phyloP scores from a whole-genome alignment of 441 rosid genomes.

The Populus hybrid region DNA sequence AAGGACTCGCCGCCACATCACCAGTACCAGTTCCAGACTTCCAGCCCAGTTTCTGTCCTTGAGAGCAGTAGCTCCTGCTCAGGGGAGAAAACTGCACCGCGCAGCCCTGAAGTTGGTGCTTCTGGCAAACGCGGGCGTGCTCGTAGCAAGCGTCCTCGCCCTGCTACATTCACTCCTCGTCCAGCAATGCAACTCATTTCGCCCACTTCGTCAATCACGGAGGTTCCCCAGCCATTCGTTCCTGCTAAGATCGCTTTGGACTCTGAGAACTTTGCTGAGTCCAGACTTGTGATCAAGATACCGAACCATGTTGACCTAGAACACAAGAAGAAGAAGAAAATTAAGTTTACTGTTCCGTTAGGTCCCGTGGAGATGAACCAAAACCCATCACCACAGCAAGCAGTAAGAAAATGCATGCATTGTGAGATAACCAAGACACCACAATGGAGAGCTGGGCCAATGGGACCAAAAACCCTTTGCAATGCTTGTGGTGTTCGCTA shows the following conservation, averaged over 20 bases:
- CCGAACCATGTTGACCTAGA: slow-evolving; percentile 52
- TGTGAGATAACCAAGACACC: slow-evolving; percentile 96
- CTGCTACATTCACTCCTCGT: slow-evolving; percentile 57
- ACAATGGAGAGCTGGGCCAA: slow-evolving; percentile 96
- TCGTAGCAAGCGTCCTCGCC: slow-evolving; percentile 95
- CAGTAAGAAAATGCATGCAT: slow-evolving; percentile 82
- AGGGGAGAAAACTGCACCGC: slow-evolving; percentile 41
- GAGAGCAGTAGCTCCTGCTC: slow-evolving; percentile 91
- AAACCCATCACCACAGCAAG: slow-evolving; percentile 23
- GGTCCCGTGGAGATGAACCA: slow-evolving; percentile 24
- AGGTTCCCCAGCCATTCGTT: slow-evolving; percentile 18
- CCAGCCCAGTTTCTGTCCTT: slow-evolving; percentile 88
- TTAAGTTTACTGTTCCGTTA: slow-evolving; percentile 42
- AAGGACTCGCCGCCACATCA: slow-evolving; percentile 42
- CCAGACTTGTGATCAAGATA: slow-evolving; percentile 58
- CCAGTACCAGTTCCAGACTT: slow-evolving; percentile 44
- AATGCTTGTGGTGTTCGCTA: too few relatives aligned
- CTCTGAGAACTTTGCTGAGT: slow-evolving; percentile 59
- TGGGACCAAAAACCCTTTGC: slow-evolving; percentile 75
- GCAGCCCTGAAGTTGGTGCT: slow-evolving; percentile 34
- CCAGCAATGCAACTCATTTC: slow-evolving; percentile 45
- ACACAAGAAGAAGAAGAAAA: slow-evolving; percentile 74
- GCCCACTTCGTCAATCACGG: slow-evolving; percentile 36
- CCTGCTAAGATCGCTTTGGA: slow-evolving; percentile 33
- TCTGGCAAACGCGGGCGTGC: slow-evolving; percentile 67